Evolutionary conservation across 2,329 filamentous ascomycete species (phyloP).

Genomic region (Trichothecium roseum): DNA sequence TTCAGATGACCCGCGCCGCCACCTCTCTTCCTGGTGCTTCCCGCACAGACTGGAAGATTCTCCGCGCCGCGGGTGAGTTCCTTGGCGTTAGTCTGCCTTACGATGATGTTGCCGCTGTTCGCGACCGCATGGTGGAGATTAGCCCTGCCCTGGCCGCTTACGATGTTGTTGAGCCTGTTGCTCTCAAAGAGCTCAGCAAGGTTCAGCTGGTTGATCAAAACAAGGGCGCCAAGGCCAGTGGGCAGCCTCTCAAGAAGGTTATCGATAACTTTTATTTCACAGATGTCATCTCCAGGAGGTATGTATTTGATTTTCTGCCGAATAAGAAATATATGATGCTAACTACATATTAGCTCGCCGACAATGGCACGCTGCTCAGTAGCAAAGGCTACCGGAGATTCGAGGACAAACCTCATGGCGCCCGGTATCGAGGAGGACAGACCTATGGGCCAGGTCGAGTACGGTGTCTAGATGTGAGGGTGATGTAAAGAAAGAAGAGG

Average conservation of each 20-base stretch:
- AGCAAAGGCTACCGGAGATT: conserved; percentile 74
- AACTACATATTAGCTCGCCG: conserved; percentile 56
- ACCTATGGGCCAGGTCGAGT: conserved; percentile 51
- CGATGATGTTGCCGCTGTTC: conserved; percentile 79
- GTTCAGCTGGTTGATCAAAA: conserved; percentile 94
- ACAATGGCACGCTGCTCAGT: conserved; percentile 98
- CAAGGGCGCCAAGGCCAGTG: conserved; percentile 68
- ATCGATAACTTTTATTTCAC: conserved; percentile 99
- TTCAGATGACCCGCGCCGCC: conserved; percentile 85
- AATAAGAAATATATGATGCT: conserved; percentile 65
- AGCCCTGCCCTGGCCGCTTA: conserved; percentile 83
- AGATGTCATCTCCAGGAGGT: conserved; percentile 93
- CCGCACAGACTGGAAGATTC: conserved; percentile 97
- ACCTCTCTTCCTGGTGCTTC: conserved; percentile 82
- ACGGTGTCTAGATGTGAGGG: conserved; percentile 34
- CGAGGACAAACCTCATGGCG: conserved; percentile 71
- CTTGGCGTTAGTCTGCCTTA: conserved; percentile 80
- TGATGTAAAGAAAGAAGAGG: conserved; percentile 21
- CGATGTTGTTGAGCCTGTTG: conserved; percentile 78
- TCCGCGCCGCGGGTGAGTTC: conserved; percentile 87
- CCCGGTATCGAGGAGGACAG: conserved; percentile 55
- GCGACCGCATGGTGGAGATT: conserved; percentile 92
- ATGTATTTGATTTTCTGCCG: conserved; percentile 24
- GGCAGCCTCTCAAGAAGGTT: conserved; percentile 67
- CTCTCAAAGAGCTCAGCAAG: conserved; percentile 69